These are phyloP conservation scores for Dimargaris cristalligena DNA, from an alignment of 192 early-diverging fungal species.

Conservation along the genomic window DNA sequence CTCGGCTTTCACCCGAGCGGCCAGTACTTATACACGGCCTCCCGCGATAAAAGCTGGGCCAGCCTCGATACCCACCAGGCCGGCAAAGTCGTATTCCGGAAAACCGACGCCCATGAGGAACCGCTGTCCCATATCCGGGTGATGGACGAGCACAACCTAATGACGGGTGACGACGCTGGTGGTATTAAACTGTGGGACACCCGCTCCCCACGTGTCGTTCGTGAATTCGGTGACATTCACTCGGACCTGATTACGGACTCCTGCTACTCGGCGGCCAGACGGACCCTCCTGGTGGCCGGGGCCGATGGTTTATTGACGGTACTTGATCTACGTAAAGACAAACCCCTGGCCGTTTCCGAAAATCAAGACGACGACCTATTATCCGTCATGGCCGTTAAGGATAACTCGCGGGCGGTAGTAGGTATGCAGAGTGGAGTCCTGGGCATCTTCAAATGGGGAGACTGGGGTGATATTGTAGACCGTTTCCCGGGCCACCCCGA, in stretches of 20 bases:
- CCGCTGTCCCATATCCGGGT: conserved; percentile 61
- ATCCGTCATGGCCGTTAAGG: conserved; percentile 45
- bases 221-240: conserved; percentile 71
- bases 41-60: conserved; percentile 72
- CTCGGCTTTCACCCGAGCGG: conserved; percentile 71
- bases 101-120: conserved; percentile 74
- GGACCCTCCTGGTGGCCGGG: conserved; percentile 64
- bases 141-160: conserved; percentile 60
- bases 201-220: conserved; percentile 46
- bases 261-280: conserved; percentile 45
- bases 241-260: conserved; percentile 88
- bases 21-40: conserved; percentile 41
- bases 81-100: conserved; percentile 48
- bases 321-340: conserved; percentile 77
- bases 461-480: conserved; percentile 89
- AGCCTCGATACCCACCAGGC: conserved; percentile 51
- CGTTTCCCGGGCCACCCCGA: conserved; percentile 87
- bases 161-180: conserved; percentile 87
- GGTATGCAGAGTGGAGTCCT: conserved; percentile 83
- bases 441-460: conserved; percentile 72
- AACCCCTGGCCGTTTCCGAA: conserved; percentile 72
- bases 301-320: conserved; percentile 84
- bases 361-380: conserved; percentile 93
- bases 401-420: conserved; percentile 67
- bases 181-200: conserved; percentile 82